Percentiles rank a stretch among this genome's conserved stretches.
phyloP scores from a whole-genome alignment of 129 eudicot species.

The Solidago caesia region DNA sequence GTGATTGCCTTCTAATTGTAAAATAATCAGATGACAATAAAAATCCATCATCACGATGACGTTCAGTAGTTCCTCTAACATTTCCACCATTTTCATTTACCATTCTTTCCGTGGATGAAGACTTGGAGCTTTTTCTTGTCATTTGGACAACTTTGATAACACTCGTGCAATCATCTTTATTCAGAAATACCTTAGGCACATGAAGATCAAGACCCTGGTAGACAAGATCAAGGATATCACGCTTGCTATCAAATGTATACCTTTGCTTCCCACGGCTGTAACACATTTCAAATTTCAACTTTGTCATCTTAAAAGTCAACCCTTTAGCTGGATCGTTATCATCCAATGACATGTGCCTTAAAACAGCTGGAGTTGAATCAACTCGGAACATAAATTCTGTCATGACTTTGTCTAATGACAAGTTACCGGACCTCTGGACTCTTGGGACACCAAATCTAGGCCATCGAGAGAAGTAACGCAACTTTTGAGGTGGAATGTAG shows the following conservation, averaged over 20 bases:
- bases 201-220: constrained; percentile 97
- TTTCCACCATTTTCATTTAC: constrained; percentile 44
- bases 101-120: constrained; percentile 61
- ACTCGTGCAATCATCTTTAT: constrained; percentile 68
- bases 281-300: constrained; percentile 76
- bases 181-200: constrained; percentile 75
- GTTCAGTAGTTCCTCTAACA: constrained; percentile 46
- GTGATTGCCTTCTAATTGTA: constrained; percentile 91
- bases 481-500: constrained; percentile 81
- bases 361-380: constrained; percentile 79
- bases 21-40: constrained; percentile 91
- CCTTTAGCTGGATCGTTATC: constrained; percentile 97
- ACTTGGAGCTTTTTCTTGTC: constrained; percentile 71
- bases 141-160: constrained; percentile 67
- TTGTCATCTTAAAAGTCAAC: constrained; percentile 72
- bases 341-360: constrained; percentile 83
- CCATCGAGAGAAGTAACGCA: constrained; percentile 91
- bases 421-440: constrained; percentile 88
- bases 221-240: constrained; percentile 90
- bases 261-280: constrained; percentile 86
- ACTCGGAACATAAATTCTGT: constrained; percentile 95
- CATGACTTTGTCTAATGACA: constrained; percentile 90
- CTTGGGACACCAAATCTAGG: constrained; percentile 96
- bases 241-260: constrained; percentile 78
- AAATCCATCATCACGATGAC: constrained; percentile 88